Conservation (phyloP, 345 rosid species). For the Hirschfeldia incana region DNA sequence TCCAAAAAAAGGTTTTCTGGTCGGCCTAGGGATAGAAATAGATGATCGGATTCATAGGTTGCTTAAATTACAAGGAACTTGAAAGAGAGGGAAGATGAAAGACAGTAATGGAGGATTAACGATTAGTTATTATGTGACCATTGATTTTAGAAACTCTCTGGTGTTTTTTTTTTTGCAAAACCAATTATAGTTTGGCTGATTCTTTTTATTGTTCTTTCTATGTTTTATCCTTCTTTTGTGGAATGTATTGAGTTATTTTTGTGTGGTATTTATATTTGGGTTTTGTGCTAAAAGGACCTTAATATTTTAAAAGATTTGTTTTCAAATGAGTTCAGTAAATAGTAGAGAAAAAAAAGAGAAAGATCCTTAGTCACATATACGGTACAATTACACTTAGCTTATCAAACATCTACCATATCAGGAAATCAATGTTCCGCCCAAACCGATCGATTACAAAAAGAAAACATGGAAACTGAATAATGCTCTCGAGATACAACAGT, state of each 20-base stretch:
- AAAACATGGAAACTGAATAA: neutral
- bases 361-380: neutral
- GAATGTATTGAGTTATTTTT: constrained; percentile 24
- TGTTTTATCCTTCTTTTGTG: constrained; percentile 38
- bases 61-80: neutral
- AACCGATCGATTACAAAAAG: neutral
- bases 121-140: constrained; percentile 31
- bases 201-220: constrained; percentile 20
- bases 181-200: constrained; percentile 36
- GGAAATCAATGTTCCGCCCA: neutral
- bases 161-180: neutral
- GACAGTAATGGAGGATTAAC: constrained; percentile 32
- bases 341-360: too few relatives aligned
- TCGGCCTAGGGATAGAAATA: neutral
- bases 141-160: constrained; percentile 15
- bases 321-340: neutral
- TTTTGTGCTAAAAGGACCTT: neutral
- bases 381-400: neutral
- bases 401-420: neutral
- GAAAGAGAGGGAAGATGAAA: neutral
- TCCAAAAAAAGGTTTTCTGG: neutral
- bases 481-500: neutral
- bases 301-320: neutral
- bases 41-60: neutral
- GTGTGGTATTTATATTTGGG: neutral